Evolutionary conservation across 164 flowering plant genomes (phyloP), one percentile per base, ranked within the genome.

Genomic region (Kalanchoe fedtschenkoi): DNA sequence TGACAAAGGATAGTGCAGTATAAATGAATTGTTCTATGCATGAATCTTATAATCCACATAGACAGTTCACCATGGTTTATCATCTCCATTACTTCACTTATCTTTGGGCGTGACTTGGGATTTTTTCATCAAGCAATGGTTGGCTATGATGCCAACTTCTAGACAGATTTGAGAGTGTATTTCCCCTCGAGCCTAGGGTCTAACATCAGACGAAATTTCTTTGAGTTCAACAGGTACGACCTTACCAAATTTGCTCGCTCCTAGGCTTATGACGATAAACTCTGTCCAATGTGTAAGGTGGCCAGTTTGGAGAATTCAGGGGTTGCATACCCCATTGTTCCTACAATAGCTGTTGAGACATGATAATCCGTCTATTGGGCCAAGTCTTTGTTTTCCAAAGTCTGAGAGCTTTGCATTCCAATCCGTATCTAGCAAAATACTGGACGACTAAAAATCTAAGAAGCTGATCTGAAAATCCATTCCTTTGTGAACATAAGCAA

Each of bases 351-450:
- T 30, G 97, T 91, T 42, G 97, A 85, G 58, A 91, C 88, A 72
- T 91, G 82, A 83, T 53, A 74, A 60, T 62, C 97, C 97, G 68
- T 87, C 97, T 14, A 72, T 7, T 53, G 98, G 98, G n/a, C 98
- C 98, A 72, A 80, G 72, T 67, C 96, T 76, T 41, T 95, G 96
- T 74, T 89, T 67, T 65, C 98, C 98, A 77, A 91, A 91, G 61
- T 91, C 98, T 34, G 98, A 89, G 16, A 91, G 77, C 80, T 91
- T 91, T 15, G 96, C 95, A 72, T 91, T 91, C 95, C 91, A 91
- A 9, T 89, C 72, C 69, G n/a, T n/a, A n/a, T n/a, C n/a, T n/a
- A n/a, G n/a, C n/a, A n/a, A n/a, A n/a, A n/a, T n/a, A n/a, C n/a
- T n/a, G n/a, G n/a, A n/a, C n/a, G n/a, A n/a, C n/a, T n/a, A n/a